These are phyloP conservation scores for Schizochytrium sp. DNA, from an alignment of 108 stramenopile genomes.

Conservation along the genomic window DNA sequence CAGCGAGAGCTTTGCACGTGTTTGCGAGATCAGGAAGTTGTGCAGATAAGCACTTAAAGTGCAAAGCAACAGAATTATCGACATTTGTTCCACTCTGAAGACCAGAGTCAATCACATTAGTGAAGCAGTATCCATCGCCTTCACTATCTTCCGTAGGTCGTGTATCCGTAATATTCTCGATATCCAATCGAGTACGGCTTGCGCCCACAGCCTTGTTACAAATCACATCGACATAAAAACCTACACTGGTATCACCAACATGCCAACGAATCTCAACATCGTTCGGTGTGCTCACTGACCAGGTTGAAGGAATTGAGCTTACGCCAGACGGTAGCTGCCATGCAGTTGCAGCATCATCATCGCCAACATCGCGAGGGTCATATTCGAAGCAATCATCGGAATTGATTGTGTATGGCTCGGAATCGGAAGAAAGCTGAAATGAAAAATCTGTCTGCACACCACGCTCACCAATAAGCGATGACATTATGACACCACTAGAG, in stretches of 20 bases:
- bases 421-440: background rate
- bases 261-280: conserved; percentile 53
- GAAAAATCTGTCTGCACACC: conserved; percentile 14
- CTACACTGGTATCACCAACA: conserved; percentile 8
- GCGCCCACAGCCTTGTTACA: background rate
- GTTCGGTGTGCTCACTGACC: background rate
- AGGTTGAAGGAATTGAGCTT: background rate
- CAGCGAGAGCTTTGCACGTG: conserved; percentile 9
- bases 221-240: conserved; percentile 3
- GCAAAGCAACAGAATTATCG: background rate
- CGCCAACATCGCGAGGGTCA: conserved; percentile 36
- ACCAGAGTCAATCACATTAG: conserved; percentile 16
- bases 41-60: background rate
- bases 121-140: background rate
- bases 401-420: conserved; percentile 22
- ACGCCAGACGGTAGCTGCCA: background rate
- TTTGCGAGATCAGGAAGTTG: conserved; percentile 14
- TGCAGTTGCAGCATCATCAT: background rate
- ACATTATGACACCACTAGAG: background rate
- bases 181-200: background rate
- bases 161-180: background rate
- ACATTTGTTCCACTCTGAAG: background rate
- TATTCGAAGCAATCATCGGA: conserved; percentile 48
- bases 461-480: conserved; percentile 35
- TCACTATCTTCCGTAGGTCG: background rate